A percentile compares a stretch with the other conserved stretches of the same genome.
Conservation (phyloP, 768 basidiomycete species). For the Lentinula detonsa region DNA sequence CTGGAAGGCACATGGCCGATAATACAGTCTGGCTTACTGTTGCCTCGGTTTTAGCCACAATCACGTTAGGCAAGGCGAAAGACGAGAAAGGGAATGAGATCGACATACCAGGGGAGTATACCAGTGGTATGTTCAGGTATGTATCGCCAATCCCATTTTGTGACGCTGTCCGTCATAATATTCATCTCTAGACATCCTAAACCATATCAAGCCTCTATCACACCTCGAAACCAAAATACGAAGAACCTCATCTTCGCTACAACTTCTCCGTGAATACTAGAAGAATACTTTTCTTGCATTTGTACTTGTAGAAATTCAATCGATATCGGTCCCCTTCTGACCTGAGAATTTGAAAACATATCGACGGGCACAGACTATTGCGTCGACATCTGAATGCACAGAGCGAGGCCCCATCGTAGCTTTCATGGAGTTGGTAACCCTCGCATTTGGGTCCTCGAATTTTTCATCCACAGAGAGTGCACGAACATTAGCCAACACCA, state of each 20-base stretch:
- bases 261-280: neutral
- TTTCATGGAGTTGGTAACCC: too few relatives aligned
- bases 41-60: constrained; percentile 23
- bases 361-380: too few relatives aligned
- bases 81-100: constrained; percentile 13
- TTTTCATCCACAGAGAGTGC: too few relatives aligned
- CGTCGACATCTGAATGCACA: too few relatives aligned
- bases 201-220: neutral
- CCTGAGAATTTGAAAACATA: too few relatives aligned
- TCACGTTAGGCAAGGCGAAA: constrained; percentile 19
- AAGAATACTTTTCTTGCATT: too few relatives aligned
- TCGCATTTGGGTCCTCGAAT: too few relatives aligned
- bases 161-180: neutral
- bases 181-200: neutral
- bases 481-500: too few relatives aligned
- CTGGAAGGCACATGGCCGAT: constrained; percentile 28
- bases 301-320: too few relatives aligned
- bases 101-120: neutral
- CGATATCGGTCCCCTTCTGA: too few relatives aligned
- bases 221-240: neutral
- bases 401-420: too few relatives aligned
- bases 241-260: neutral
- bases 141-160: too few relatives aligned
- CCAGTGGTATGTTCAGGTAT: neutral
- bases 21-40: constrained; percentile 24